These are phyloP conservation scores for Teunomyces tritomae DNA, from an alignment of 805 yeast species.

Conservation along the genomic window DNA sequence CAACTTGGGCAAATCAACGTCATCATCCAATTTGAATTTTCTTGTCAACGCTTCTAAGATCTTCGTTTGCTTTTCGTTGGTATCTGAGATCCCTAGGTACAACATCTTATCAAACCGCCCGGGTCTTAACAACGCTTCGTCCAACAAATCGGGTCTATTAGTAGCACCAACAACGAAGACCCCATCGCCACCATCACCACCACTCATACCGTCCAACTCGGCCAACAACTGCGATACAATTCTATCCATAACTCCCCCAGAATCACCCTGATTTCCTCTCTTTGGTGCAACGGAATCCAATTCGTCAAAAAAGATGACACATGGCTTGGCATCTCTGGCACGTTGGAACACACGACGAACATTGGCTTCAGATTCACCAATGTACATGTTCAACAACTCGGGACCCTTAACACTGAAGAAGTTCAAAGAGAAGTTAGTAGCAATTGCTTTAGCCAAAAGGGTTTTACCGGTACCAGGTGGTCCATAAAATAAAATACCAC, in stretches of 20 bases:
- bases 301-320: slow-evolving; percentile 97
- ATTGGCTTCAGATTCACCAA: slow-evolving; percentile 98
- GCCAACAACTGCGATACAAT: slow-evolving; percentile 94
- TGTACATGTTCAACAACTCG: slow-evolving; percentile 93
- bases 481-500: slow-evolving; percentile 93
- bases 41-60: slow-evolving; percentile 86
- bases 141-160: slow-evolving; percentile 90
- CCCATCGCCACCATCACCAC: slow-evolving; percentile 58
- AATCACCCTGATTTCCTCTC: slow-evolving; percentile 97
- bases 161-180: slow-evolving; percentile 99
- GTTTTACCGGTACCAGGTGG: slow-evolving; percentile 99
- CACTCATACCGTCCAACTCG: slow-evolving; percentile 95
- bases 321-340: slow-evolving; percentile 95
- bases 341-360: slow-evolving; percentile 90
- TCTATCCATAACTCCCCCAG: slow-evolving; percentile 99
- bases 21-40: slow-evolving; percentile 62
- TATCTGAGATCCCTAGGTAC: slow-evolving; percentile 89
- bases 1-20: slow-evolving; percentile 56
- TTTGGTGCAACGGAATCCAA: slow-evolving; percentile 97
- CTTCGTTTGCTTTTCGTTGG: slow-evolving; percentile 82
- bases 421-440: slow-evolving; percentile 89
- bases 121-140: slow-evolving; percentile 90
- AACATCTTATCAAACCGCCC: slow-evolving; percentile 95
- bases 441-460: slow-evolving; percentile 92
- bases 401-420: slow-evolving; percentile 98